Evolutionary conservation across 164 flowering plant genomes (phyloP).

Genomic region (Annona squamosa): DNA sequence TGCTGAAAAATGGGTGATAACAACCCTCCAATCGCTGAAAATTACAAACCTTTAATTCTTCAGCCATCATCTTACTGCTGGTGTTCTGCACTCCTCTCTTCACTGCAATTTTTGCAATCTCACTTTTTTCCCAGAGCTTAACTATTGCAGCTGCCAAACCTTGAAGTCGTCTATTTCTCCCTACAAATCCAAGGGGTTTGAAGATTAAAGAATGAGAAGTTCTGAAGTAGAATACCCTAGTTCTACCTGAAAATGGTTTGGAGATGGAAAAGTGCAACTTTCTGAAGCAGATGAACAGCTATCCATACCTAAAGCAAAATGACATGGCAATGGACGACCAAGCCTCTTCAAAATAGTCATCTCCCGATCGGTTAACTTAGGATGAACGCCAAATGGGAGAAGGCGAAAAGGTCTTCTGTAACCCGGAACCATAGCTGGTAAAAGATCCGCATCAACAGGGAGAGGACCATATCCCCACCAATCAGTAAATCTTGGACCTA

Average conservation of each 20-base stretch:
- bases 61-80: constrained; percentile 82
- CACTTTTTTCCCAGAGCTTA: constrained; percentile 95
- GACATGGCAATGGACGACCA: constrained; percentile 72
- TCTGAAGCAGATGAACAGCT: neutral
- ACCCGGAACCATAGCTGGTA: constrained; percentile 76
- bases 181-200: constrained; percentile 22
- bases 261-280: neutral
- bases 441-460: constrained; percentile 97
- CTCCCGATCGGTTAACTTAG: constrained; percentile 79
- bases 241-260: constrained; percentile 54
- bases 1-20: neutral
- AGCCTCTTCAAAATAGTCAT: constrained; percentile 87
- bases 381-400: constrained; percentile 84
- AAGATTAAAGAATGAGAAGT: neutral
- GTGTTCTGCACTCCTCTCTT: constrained; percentile 96
- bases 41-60: constrained; percentile 70
- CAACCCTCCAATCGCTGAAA: too few relatives aligned
- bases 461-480: constrained; percentile 97
- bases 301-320: constrained; percentile 80
- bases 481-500: constrained; percentile 90
- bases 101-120: constrained; percentile 88
- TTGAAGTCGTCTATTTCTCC: constrained; percentile 84
- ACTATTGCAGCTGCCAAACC: constrained; percentile 85
- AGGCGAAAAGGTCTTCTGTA: constrained; percentile 84
- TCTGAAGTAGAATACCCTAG: constrained; percentile 21